Evolutionary conservation across 371 early-diverging fungal genomes (phyloP), one percentile per base, ranked within the genome.

Genomic region (Lichtheimia corymbifera): DNA sequence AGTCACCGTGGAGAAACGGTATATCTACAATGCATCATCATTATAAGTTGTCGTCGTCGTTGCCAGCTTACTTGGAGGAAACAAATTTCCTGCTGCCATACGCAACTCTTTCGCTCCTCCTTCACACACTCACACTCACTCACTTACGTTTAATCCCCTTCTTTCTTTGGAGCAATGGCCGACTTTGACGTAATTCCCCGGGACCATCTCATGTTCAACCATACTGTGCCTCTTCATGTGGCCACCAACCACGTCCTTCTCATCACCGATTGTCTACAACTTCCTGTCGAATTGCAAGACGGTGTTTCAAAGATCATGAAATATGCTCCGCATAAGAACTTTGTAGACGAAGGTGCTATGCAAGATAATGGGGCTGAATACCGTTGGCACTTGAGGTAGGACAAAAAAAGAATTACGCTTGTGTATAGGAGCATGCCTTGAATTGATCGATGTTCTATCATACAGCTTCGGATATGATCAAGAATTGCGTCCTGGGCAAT

Each of bases 301-400:
- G 90, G 90, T 25, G 68, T 89, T 64, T 55, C 55, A 54, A 83
- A 86, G 66, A 73, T 88, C 41, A 81, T 83, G n/a, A 65, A 63
- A 56, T 65, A 81, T 66, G 80, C 82, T 40, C 83, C 77, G 24
- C 82, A 80, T 55, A 65, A 79, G 30, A 85, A 87, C 54, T 69
- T 89, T 40, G 69, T 61, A 0, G 78, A 66, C 20, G 72, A 73
- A 49, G 78, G 74, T 61, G 67, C 72, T n/a, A 68, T 74, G 58
- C 69, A 76, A 24, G 82, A 83, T 5, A 80, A 72, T 15, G 73
- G 72, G 14, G 57, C 53, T 47, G 76, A 68, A 63, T 80, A 73
- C 50, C 70, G 73, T 3, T 90, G 90, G 90, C 68, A 69, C 11
- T 66, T 87, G 41, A 77, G 77, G 81, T 87, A 83, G 64, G 65